Evolutionary conservation across 768 basidiomycete genomes (phyloP), one percentile per base, ranked within the genome.

Genomic region (Pleurotus giganteus): DNA sequence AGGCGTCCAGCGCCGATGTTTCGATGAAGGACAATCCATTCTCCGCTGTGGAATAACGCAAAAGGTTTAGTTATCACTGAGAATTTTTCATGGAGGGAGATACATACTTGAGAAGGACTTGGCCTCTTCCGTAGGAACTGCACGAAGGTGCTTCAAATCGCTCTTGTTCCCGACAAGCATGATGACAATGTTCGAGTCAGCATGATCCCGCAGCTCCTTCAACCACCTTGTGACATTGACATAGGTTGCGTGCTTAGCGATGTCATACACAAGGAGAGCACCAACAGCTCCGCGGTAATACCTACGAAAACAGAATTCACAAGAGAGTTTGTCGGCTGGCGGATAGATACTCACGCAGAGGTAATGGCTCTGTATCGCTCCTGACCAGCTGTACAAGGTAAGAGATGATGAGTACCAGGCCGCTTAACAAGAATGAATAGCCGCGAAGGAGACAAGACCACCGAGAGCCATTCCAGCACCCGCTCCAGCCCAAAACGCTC

Each of bases 81-180:
- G 34, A 44, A 27, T 29, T 42, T 23, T 4, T 26, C 49, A 45
- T 43, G 52, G 6, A 51, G 12, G n/a, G 37, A 29, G 44, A 19
- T 47, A 81, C 85, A 66, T 70, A 93, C 94, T 80, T 31, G 94
- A 74, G 71, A 98, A 98, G 9, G 77, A 76, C 79, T 92, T 97
- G 46, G 95, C 96, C 78, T 99, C 97, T 47, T 99, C 97, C 27
- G 95, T 98, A 28, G 96, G 89, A 34, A 98, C 95, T 39, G 95
- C 96, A 60, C 97, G 78, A 64, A 98, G 71, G 69, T 98, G 97
- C 75, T 97, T 94, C 80, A 99, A 86, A 82, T 99, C 97, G 69
- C 92, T 94, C 88, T 99, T 98, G 80, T 98, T 98, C 11, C 94
- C 94, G 9, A 96, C 93, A 34, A 95, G 82, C 92, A 94, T 94